These are phyloP conservation scores for Pelargonium fulgidum DNA, from an alignment of 441 rosid genomes.

Conservation along the genomic window DNA sequence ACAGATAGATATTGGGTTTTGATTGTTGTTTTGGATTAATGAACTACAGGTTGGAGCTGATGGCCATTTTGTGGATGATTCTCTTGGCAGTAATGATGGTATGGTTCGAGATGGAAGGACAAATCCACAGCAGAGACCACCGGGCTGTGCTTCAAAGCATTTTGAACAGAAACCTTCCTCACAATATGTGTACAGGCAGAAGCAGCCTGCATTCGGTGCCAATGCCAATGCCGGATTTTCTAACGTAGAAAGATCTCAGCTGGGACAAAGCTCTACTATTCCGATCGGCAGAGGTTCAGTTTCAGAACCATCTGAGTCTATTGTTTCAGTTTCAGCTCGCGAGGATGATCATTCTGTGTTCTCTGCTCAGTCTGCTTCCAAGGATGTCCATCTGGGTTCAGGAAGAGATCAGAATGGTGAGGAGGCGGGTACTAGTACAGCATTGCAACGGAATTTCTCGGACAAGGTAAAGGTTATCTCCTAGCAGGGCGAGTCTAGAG, in stretches of 20 bases:
- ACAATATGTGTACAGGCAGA: conserved; percentile 6
- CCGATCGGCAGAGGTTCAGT: neutral
- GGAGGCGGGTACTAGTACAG: conserved; percentile 7
- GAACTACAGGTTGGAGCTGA: neutral
- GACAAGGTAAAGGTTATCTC: conserved; percentile 7
- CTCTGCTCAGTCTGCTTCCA: conserved; percentile 15
- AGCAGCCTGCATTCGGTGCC: conserved; percentile 14
- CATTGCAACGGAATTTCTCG: neutral
- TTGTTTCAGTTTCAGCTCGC: neutral
- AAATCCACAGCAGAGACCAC: conserved; percentile 9
- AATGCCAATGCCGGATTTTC: conserved; percentile 8
- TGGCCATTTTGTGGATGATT: neutral
- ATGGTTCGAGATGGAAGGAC: conserved; percentile 20
- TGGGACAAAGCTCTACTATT: conserved; percentile 13
- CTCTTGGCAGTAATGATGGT: neutral
- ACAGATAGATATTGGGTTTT: too few species aligned
- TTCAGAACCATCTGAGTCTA: conserved; percentile 11
- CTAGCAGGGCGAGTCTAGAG: conserved; percentile 17
- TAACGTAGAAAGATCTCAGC: neutral
- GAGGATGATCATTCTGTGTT: neutral
- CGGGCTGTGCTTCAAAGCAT: conserved; percentile 7
- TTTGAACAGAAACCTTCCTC: neutral
- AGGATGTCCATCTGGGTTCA: conserved; percentile 6
- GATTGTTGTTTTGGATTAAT: neutral
- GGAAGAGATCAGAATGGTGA: conserved; percentile 14